Conservation (phyloP, 179 eudicot species). For the Nepenthes alata region DNA sequence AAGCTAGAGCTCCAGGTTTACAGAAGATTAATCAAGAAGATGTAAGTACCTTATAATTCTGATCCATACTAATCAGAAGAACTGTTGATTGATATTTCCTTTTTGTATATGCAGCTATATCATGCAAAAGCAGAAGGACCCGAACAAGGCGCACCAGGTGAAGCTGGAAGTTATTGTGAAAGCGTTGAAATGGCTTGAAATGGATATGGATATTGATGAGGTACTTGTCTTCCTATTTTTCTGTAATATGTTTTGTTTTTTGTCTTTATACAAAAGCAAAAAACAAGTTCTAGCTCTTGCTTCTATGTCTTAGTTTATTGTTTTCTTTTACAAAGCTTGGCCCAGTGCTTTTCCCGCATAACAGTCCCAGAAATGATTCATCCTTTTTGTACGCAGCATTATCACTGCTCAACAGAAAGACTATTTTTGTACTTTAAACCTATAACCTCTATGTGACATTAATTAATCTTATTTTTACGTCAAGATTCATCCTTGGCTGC, state of each 20-base stretch:
- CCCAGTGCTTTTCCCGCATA: too few species aligned
- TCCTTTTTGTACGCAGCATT: not conserved
- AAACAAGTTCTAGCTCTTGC: too few species aligned
- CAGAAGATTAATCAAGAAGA: conserved; percentile 79
- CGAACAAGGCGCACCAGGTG: conserved; percentile 78
- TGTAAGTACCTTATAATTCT: conserved; percentile 30
- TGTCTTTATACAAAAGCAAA: not conserved
- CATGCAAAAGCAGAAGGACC: conserved; percentile 76
- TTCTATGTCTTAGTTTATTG: not conserved
- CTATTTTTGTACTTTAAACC: too few species aligned
- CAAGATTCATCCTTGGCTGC: not conserved
- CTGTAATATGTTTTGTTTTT: not conserved
- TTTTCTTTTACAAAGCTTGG: too few species aligned
- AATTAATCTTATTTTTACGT: too few species aligned
- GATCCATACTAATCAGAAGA: not conserved
- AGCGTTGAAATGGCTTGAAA: conserved; percentile 89
- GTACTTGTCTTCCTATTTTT: conserved; percentile 17
- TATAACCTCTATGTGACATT: too few species aligned
- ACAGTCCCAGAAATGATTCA: too few species aligned
- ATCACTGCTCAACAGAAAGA: not conserved
- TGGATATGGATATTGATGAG: conserved; percentile 95
- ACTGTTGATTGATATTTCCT: not conserved
- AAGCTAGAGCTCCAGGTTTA: conserved; percentile 95
- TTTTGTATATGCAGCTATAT: conserved; percentile 37
- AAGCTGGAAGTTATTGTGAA: conserved; percentile 75